Percentiles rank a stretch among this genome's conserved stretches.
phyloP scores from a whole-genome alignment of 1,284 basidiomycete species.

The Fomes fomentarius region DNA sequence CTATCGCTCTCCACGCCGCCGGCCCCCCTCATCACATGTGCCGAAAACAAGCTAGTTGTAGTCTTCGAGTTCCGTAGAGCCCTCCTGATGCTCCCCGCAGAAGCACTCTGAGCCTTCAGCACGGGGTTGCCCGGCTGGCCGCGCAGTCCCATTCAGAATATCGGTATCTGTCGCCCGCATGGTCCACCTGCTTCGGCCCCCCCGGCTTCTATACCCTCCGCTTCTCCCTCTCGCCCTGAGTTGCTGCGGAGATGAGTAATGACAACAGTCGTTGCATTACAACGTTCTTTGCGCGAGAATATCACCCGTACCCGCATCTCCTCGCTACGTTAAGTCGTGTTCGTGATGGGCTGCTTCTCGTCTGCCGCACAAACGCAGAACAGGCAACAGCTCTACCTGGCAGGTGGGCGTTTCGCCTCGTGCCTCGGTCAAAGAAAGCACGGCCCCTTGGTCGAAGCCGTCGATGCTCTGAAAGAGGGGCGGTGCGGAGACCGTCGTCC shows the following conservation, averaged over 20 bases:
- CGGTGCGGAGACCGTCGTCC: neutral
- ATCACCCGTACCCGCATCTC: constrained; percentile 7
- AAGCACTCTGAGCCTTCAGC: constrained; percentile 24
- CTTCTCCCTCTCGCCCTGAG: constrained; percentile 19
- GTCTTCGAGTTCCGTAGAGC: constrained; percentile 23
- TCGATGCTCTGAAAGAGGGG: too few species aligned
- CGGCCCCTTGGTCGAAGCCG: too few species aligned
- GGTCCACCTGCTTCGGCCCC: constrained; percentile 34
- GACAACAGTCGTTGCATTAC: constrained; percentile 15
- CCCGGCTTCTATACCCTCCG: constrained; percentile 35
- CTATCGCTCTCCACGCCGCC: constrained; percentile 12
- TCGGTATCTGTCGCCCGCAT: constrained; percentile 39
- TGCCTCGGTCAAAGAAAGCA: constrained; percentile 4
- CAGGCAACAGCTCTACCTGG: neutral
- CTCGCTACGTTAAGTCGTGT: constrained; percentile 5
- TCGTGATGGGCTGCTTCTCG: neutral
- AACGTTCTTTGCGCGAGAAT: constrained; percentile 7
- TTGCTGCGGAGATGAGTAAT: constrained; percentile 31
- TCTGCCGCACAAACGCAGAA: constrained; percentile 1
- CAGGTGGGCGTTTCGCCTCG: neutral
- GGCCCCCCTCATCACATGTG: constrained; percentile 26
- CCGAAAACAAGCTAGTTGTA: constrained; percentile 21
- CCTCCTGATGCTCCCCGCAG: constrained; percentile 30
- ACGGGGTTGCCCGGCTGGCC: constrained; percentile 29
- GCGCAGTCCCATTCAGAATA: constrained; percentile 30